phyloP scores from a whole-genome alignment of 768 basidiomycete genomes.

The Harrya chromipes region DNA sequence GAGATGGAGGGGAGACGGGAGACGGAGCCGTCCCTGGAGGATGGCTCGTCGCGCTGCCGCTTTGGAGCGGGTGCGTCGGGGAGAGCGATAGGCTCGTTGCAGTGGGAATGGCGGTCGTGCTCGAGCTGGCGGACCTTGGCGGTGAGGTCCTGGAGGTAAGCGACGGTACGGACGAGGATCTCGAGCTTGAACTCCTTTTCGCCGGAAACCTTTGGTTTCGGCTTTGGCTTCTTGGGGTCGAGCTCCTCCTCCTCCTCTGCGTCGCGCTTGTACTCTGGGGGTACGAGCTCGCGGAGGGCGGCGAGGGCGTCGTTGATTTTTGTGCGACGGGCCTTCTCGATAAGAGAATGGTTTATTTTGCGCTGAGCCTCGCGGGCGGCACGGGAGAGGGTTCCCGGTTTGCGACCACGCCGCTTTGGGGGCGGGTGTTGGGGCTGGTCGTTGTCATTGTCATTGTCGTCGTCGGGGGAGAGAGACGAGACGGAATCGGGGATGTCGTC shows the following conservation, averaged over 20 bases:
- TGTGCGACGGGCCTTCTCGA: slow-evolving; percentile 89
- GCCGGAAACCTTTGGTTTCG: slow-evolving; percentile 39
- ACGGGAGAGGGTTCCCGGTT: slow-evolving; percentile 69
- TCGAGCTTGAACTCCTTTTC: slow-evolving; percentile 93
- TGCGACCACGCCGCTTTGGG: slow-evolving; percentile 65
- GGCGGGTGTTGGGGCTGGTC: slow-evolving; percentile 20
- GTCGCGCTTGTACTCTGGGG: slow-evolving; percentile 48
- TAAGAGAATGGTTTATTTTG: slow-evolving; percentile 91
- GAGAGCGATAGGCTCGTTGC: slow-evolving; percentile 19
- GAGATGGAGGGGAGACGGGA: slow-evolving; percentile 64
- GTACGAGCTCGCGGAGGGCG: slow-evolving; percentile 74
- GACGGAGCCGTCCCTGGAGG: slow-evolving; percentile 7
- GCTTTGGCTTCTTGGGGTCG: slow-evolving; percentile 25
- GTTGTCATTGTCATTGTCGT: slow-evolving; percentile 26
- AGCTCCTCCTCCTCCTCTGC: slow-evolving; percentile 34
- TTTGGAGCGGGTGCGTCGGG: background rate
- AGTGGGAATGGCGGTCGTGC: slow-evolving; percentile 20
- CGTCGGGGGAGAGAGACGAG: slow-evolving; percentile 3
- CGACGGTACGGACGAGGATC: slow-evolving; percentile 79
- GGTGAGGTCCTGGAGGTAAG: slow-evolving; percentile 71
- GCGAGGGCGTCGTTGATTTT: slow-evolving; percentile 94
- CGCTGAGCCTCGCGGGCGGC: slow-evolving; percentile 81
- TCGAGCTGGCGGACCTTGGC: slow-evolving; percentile 50
- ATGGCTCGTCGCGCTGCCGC: background rate
- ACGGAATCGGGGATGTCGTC: slow-evolving; percentile 3